Conservation (phyloP, 805 yeast genomes). For the Metschnikowia noctiluminum region DNA sequence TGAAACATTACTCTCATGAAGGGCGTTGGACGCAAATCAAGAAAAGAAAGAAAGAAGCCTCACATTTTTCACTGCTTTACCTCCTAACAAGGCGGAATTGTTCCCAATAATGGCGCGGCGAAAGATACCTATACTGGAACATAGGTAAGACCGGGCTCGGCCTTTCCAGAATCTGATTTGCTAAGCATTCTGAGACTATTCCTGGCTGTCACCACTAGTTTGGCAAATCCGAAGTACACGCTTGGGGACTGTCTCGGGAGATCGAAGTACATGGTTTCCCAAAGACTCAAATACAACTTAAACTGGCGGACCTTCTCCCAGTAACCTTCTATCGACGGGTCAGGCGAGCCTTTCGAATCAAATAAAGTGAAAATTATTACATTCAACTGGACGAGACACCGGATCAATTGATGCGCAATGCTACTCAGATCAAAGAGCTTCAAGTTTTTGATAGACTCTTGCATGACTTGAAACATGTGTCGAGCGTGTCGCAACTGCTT, state of each 20-base stretch:
- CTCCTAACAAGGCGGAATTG: too few species aligned
- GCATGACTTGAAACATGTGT: conserved; percentile 1
- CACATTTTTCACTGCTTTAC: too few species aligned
- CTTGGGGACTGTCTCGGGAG: neutral
- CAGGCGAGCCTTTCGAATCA: neutral
- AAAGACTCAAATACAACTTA: neutral
- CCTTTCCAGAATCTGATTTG: too few species aligned
- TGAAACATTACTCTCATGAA: too few species aligned
- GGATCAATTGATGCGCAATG: neutral
- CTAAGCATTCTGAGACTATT: neutral
- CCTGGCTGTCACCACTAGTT: neutral
- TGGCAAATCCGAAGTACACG: too few species aligned
- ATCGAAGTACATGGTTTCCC: neutral
- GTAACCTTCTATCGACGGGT: neutral
- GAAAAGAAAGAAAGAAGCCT: too few species aligned
- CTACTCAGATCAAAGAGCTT: neutral
- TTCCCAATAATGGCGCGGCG: too few species aligned
- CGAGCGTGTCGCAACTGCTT: neutral
- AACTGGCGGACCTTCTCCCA: neutral
- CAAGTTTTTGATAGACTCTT: neutral
- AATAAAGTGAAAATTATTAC: neutral
- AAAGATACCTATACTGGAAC: too few species aligned
- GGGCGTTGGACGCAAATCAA: too few species aligned
- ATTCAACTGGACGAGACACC: neutral
- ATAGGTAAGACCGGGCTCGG: too few species aligned